Evolutionary conservation across 2,329 filamentous ascomycete genomes (phyloP), one percentile per base, ranked within the genome.

Genomic region (Curvularia verruculosa): DNA sequence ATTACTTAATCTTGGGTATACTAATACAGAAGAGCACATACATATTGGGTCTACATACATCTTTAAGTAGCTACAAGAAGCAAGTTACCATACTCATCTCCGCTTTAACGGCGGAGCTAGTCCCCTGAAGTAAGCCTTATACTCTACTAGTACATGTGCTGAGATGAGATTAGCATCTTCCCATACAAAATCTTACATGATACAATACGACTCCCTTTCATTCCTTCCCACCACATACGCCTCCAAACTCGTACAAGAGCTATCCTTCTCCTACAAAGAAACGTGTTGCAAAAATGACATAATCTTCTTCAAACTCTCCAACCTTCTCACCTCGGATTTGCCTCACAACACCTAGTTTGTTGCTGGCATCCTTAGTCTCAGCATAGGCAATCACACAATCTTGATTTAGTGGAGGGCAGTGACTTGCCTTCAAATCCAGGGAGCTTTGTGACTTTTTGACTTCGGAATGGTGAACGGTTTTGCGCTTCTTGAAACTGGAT

Each of bases 201-300:
- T 21, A 26, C n/a, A 12, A 15, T 10, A 21, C n/a, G n/a, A 13
- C 1, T 26, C 46, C 8, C 23, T 19, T n/a, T 24, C 15, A 8
- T 34, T 10, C 13, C 15, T 29, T 37, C 5, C 19, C 6, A 8
- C 8, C 24, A 44, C 15, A 26, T 10, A 18, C 24, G n/a, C 31
- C 5, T 13, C 3, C n/a, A 2, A 36, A 13, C 7, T 6, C 31
- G 5, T 13, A 36, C 3, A n/a, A n/a, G 3, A 36, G 31, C 15
- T 46, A 40, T 21, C 23, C 7, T 24, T 43, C 39, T 26, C 24
- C 49, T 7, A 81, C 70, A 28, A 79, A 70, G 60, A 79, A 80
- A 40, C 79, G 70, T 57, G 79, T 72, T 1, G 77, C 79, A 21
- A 77, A 71, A 10, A 81, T 67, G 31, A 81, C 68, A 24, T 71